Conservation (phyloP, 1,284 basidiomycete genomes). For the Moesziomyces parantarcticus region DNA sequence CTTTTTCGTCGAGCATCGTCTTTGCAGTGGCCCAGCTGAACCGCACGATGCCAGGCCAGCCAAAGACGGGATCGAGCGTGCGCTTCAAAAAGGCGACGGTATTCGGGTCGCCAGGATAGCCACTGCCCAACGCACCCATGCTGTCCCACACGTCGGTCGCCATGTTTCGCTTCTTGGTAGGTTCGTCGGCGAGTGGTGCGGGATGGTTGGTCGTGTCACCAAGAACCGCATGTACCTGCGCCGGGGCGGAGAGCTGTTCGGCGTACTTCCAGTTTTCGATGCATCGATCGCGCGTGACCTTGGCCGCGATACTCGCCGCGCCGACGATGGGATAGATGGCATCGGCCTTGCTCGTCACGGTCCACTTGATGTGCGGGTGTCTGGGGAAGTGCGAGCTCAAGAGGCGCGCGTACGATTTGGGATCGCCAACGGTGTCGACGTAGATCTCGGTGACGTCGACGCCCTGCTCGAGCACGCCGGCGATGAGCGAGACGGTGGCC, state of each 20-base stretch:
- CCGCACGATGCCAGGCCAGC: constrained; percentile 87
- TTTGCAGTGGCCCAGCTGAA: constrained; percentile 98
- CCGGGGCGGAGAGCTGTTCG: constrained; percentile 59
- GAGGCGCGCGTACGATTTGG: constrained; percentile 78
- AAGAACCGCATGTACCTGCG: constrained; percentile 3
- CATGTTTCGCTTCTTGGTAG: constrained; percentile 44
- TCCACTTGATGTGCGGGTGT: constrained; percentile 73
- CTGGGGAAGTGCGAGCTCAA: constrained; percentile 54
- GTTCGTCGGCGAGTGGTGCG: neutral
- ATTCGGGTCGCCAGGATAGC: constrained; percentile 78
- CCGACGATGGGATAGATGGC: constrained; percentile 95
- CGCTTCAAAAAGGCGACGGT: constrained; percentile 86
- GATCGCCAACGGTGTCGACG: constrained; percentile 92
- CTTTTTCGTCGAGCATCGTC: constrained; percentile 79
- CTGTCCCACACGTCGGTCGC: constrained; percentile 12
- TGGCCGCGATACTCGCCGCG: constrained; percentile 94
- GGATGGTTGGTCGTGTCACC: constrained; percentile 21
- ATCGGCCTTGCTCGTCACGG: constrained; percentile 92
- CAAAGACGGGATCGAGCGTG: constrained; percentile 87
- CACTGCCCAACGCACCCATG: constrained; percentile 31
- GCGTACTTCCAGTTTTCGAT: constrained; percentile 81
- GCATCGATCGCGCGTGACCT: constrained; percentile 92
- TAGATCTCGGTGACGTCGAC: constrained; percentile 90
- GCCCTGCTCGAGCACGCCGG: constrained; percentile 81
- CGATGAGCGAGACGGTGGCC: constrained; percentile 88